Evolutionary conservation across 495 filamentous ascomycete species (phyloP).

Genomic region (Pyrenula aspistea): DNA sequence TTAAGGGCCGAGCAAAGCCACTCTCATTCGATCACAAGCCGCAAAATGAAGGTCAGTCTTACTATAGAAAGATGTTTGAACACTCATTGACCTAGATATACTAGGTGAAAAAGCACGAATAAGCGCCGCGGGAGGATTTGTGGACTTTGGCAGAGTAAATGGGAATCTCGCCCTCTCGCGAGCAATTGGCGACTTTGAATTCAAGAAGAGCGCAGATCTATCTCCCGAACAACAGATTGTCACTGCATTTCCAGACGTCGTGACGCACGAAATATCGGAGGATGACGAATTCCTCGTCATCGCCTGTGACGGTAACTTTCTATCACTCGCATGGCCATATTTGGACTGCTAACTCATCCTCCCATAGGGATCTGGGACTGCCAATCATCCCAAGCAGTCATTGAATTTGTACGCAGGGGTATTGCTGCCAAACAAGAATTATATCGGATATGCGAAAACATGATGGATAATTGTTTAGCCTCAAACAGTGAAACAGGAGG

Average conservation of each 20-base stretch:
- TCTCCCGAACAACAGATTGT: slow-evolving; percentile 96
- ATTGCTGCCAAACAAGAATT: slow-evolving; percentile 93
- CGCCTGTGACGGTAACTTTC: slow-evolving; percentile 79
- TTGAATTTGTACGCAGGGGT: slow-evolving; percentile 92
- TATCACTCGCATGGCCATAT: neutral
- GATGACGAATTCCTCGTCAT: slow-evolving; percentile 97
- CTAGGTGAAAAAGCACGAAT: slow-evolving; percentile 93
- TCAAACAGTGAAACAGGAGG: slow-evolving; percentile 96
- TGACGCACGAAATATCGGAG: slow-evolving; percentile 73
- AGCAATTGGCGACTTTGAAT: slow-evolving; percentile 98
- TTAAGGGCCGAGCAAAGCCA: slow-evolving; percentile 93
- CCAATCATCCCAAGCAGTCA: slow-evolving; percentile 91
- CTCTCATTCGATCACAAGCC: slow-evolving; percentile 98
- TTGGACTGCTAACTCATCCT: slow-evolving; percentile 14
- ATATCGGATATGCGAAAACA: slow-evolving; percentile 91
- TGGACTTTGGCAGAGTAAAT: slow-evolving; percentile 97
- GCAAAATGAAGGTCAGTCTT: slow-evolving; percentile 78
- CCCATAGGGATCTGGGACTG: slow-evolving; percentile 96
- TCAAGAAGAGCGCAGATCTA: slow-evolving; percentile 97
- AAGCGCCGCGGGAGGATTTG: slow-evolving; percentile 88
- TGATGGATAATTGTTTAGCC: slow-evolving; percentile 99
- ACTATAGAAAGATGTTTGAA: slow-evolving; percentile 4
- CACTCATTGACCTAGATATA: slow-evolving; percentile 3
- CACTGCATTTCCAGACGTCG: slow-evolving; percentile 90
- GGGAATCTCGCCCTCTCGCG: slow-evolving; percentile 96